Base-by-base conservation (phyloP, 2,329 filamentous ascomycete species). In the Chrysoporthe deuterocubensis region DNA sequence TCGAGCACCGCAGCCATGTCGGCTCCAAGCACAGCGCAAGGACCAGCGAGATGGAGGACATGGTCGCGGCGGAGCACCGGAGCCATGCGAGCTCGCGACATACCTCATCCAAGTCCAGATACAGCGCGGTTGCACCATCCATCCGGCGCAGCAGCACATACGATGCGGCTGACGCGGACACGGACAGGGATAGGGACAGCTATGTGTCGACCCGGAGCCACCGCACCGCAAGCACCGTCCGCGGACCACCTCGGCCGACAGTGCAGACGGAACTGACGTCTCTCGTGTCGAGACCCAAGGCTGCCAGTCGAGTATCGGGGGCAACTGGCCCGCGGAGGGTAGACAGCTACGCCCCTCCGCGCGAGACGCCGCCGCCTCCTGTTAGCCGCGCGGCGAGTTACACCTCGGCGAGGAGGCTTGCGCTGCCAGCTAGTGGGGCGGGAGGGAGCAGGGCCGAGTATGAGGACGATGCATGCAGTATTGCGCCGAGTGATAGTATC, bases 401-500 rank as follows among this genome's bases (percentile, higher is more conserved):
- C 58, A 46, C 69, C 13, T 71, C 71, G n/a, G 75, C 81, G 11
- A 77, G 76, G 37, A 71, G 79, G 32, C 73, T 81, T 18, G 75
- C 79, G n/a, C 74, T 82, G 34, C 81, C 83, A 0, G 73, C 74
- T 32, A 84, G 82, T 65, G 76, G 76, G 3, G 75, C 77, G 4
- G 81, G 82, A 13, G 80, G 78, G 67, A 81, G 80, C 62, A 76
- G 80, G 48, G 78, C 77, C 9, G 68, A 68, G 52, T 74, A 76
- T 52, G 81, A 79, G 75, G 81, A 84, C 11, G 82, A 84, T 50
- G 85, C 78, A 63, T 82, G 80, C 61, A 88, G 85, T 72, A 78
- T 90, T 46, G 85, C 83, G 56, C 87, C 87, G 1, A 85, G 83
- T 72, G 87, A 90, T 74, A 89, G 87, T 73, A 87, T 90, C 66